phyloP scores from a whole-genome alignment of 306 rosid species.

The Nissolia schottii region DNA sequence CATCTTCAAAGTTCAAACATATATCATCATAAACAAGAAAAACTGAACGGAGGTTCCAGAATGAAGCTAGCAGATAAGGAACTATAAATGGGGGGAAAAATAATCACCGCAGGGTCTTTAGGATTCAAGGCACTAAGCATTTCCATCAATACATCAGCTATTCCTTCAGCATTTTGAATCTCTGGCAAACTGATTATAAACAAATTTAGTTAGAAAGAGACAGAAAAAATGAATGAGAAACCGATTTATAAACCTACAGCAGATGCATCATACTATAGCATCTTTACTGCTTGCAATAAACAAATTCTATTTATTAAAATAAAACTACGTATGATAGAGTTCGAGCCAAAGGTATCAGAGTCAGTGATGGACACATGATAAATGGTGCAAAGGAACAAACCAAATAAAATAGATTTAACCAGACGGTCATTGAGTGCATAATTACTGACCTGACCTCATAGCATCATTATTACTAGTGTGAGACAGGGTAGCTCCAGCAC shows the following conservation, averaged over 20 bases:
- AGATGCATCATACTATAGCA: too few species aligned
- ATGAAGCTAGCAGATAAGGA: conserved; percentile 12
- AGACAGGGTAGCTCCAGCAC: background rate
- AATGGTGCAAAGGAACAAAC: background rate
- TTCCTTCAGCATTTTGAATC: conserved; percentile 76
- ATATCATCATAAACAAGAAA: conserved; percentile 17
- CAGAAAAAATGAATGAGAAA: background rate
- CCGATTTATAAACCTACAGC: too few species aligned
- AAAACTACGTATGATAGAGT: background rate
- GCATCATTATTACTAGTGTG: background rate
- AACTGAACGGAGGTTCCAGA: conserved; percentile 14
- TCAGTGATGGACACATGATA: background rate
- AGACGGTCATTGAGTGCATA: background rate
- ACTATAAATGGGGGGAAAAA: background rate
- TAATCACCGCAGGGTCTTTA: conserved; percentile 65
- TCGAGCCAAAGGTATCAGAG: background rate
- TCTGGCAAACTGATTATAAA: conserved; percentile 57
- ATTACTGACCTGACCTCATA: background rate
- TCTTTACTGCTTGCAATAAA: background rate
- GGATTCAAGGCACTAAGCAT: conserved; percentile 88
- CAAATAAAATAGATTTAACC: background rate
- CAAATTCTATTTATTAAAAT: background rate
- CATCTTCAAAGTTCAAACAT: conserved; percentile 14
- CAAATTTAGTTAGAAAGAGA: conserved; percentile 15
- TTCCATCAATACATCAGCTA: conserved; percentile 81